A percentile compares a stretch with the other conserved stretches of the same genome.
Evolutionary conservation across 177 flowering plant species (phyloP).

Genomic region (Telopea speciosissima): DNA sequence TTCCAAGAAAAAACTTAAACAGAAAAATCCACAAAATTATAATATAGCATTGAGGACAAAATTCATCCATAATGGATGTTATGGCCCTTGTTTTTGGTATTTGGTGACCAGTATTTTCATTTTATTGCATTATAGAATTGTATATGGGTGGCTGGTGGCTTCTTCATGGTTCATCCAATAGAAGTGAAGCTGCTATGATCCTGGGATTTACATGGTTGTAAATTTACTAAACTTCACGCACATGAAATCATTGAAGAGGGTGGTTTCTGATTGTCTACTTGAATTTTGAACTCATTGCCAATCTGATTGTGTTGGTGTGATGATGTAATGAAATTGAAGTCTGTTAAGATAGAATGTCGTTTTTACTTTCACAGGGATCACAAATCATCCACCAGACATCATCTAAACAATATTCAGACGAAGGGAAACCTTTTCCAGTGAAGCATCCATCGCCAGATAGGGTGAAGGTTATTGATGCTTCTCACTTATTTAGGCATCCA

Average conservation of each 20-base stretch:
- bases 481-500: slow-evolving; percentile 64
- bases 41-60: neutral
- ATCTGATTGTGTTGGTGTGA: neutral
- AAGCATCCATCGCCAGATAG: slow-evolving; percentile 37
- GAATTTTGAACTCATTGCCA: neutral
- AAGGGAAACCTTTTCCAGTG: slow-evolving; percentile 23
- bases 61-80: neutral
- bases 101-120: neutral
- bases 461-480: slow-evolving; percentile 64
- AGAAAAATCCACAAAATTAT: neutral
- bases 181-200: neutral
- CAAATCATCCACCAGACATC: slow-evolving; percentile 18
- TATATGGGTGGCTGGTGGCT: neutral
- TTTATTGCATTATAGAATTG: too few species aligned
- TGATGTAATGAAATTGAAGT: neutral
- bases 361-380: slow-evolving; percentile 22
- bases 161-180: neutral
- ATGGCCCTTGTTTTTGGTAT: neutral
- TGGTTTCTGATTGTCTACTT: neutral
- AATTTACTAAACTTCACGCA: neutral
- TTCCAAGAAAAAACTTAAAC: too few species aligned
- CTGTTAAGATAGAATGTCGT: neutral
- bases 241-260: neutral
- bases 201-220: neutral
- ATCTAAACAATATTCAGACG: slow-evolving; percentile 25